Base-by-base conservation (phyloP, 805 yeast species). In the Ogataea trehaloabstinens region DNA sequence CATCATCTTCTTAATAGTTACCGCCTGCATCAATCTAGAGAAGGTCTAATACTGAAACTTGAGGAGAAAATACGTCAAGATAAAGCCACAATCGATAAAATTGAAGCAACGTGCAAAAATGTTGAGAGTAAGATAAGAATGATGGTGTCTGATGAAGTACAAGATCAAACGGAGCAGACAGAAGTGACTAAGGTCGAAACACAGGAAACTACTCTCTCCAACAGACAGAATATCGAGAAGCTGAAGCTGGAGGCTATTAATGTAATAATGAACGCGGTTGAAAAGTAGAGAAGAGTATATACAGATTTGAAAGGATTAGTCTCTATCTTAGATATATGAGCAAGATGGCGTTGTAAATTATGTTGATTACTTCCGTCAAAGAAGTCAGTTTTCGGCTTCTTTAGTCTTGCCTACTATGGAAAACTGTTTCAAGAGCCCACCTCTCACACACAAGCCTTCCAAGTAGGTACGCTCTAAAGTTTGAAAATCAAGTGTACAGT, bases 11-110 rank as follows among this genome's bases (percentile, higher is more conserved):
- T 93, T 42, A 93, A 93, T 59, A 89, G 90, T 37, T 93, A 93
- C 62, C 71, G 99, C 44, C 93, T 97, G 3, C 98, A 93, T 61
- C 99, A 93, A 58, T 84, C 95, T 3, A 71, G 97, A 37, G 99
- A 93, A 54, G 82, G 90, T 35, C 68, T 93, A 47, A 86, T 89
- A 30, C 70, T 87, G 70, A 67, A 85, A 54, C 76, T 91, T 24
- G 85, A 76, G 35, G 68, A 72, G 30, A 84, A 83, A 51, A 68
- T 70, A 35, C 55, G 61, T 4, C 83, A 82, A 17, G 58, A 61
- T 24, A 28, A 34, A 15, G 55, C 43, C 3, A 54, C 53, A 44
- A 81, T 83, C 6, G 58, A 55, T 4, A 51, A 53, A 22, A 73
- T 78, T 11, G 70, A 72, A 25, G 52, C 46, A 12, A 70, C 71